phyloP scores from a whole-genome alignment of 1,284 basidiomycete species.

The Kwoniella shivajii region DNA sequence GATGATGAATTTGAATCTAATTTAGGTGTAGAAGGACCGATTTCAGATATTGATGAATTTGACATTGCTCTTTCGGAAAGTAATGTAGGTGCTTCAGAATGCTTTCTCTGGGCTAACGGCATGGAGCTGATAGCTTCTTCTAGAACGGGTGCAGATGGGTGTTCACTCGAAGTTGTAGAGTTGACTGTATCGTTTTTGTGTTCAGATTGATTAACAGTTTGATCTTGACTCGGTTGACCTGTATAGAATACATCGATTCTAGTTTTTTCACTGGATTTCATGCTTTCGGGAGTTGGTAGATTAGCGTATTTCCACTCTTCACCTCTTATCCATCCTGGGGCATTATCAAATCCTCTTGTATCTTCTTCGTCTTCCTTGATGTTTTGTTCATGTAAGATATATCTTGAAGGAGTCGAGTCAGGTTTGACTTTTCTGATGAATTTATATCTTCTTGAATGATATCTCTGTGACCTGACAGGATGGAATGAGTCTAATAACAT shows the following conservation, averaged over 20 bases:
- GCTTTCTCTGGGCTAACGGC: background rate
- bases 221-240: background rate
- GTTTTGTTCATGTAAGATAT: slow-evolving; percentile 45
- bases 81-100: background rate
- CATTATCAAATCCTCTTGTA: slow-evolving; percentile 50
- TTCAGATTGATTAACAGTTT: background rate
- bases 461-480: slow-evolving; percentile 51
- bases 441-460: slow-evolving; percentile 52
- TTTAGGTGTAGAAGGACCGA: slow-evolving; percentile 1
- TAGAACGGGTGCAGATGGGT: too few species aligned
- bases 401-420: slow-evolving; percentile 49
- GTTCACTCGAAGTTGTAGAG: too few species aligned
- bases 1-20: background rate
- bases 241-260: slow-evolving; percentile 18
- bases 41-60: background rate
- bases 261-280: slow-evolving; percentile 23
- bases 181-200: too few species aligned
- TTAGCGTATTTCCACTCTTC: slow-evolving; percentile 51
- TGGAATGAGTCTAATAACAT: slow-evolving; percentile 58
- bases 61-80: too few species aligned
- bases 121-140: too few species aligned
- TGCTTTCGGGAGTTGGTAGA: slow-evolving; percentile 22
- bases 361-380: slow-evolving; percentile 35
- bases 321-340: slow-evolving; percentile 47
- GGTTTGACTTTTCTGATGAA: slow-evolving; percentile 57